A percentile compares a stretch with the other conserved stretches of the same genome.
Evolutionary conservation across 257 asterid genomes (phyloP).

Genomic region (Salvia miltiorrhiza): DNA sequence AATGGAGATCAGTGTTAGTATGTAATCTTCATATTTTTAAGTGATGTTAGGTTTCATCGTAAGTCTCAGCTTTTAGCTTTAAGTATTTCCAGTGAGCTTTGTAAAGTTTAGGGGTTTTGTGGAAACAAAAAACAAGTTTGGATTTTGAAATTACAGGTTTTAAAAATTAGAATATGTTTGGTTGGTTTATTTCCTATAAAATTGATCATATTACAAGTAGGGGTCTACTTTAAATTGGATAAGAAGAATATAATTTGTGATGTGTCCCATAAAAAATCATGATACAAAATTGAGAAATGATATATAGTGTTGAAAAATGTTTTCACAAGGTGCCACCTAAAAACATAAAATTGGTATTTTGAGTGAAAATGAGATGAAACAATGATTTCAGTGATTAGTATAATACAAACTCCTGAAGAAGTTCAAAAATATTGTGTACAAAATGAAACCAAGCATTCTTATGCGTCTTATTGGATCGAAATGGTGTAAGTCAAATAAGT

Average conservation of each 20-base stretch:
- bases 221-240: background rate
- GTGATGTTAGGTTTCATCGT: background rate
- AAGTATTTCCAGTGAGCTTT: background rate
- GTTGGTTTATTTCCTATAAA: background rate
- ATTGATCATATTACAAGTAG: background rate
- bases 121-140: background rate
- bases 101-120: background rate
- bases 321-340: background rate
- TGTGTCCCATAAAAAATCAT: background rate
- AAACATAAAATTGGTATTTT: background rate
- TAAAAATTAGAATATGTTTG: background rate
- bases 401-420: background rate
- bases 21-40: constrained; percentile 11
- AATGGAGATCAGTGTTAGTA: constrained; percentile 9
- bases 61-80: background rate
- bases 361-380: background rate
- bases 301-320: background rate
- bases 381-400: background rate
- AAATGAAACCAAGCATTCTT: background rate
- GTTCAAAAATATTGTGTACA: background rate
- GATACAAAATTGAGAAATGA: background rate
- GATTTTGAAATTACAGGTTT: background rate
- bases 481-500: constrained; percentile 6
- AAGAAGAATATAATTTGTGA: background rate
- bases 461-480: constrained; percentile 12